phyloP scores from a whole-genome alignment of 2,329 filamentous ascomycete species.

The Cercospora brassicicola region DNA sequence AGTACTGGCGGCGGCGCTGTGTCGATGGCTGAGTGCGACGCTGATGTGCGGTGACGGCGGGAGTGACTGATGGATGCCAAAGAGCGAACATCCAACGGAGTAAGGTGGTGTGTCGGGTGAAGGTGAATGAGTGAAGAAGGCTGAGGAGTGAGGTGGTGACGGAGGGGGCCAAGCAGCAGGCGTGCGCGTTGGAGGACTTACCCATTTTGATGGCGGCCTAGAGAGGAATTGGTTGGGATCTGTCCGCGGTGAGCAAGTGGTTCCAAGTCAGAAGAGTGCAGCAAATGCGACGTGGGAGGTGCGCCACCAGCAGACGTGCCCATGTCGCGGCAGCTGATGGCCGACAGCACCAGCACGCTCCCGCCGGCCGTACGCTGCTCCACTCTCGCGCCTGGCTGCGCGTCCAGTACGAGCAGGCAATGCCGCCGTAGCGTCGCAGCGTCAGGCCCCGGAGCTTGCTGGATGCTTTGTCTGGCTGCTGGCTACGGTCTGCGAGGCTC shows the following conservation, averaged over 20 bases:
- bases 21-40: not conserved
- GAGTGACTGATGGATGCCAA: conserved; percentile 5
- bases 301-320: conserved; percentile 10
- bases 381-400: conserved; percentile 4
- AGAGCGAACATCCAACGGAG: conserved; percentile 1
- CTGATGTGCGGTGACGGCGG: not conserved
- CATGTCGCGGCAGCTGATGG: conserved; percentile 1
- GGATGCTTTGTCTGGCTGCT: not conserved
- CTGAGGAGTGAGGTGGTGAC: not conserved
- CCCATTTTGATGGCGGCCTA: conserved; percentile 16
- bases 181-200: conserved; percentile 12
- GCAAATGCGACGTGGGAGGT: conserved; percentile 14
- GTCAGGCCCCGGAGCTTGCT: not conserved
- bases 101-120: not conserved
- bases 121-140: conserved; percentile 2
- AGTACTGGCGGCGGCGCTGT: not conserved
- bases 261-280: conserved; percentile 15
- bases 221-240: conserved; percentile 14
- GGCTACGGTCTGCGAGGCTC: not conserved
- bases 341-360: conserved; percentile 3
- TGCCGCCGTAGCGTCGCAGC: not conserved
- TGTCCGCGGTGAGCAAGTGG: conserved; percentile 15
- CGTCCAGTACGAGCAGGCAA: not conserved
- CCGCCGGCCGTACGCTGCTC: not conserved
- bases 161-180: not conserved